These are phyloP conservation scores for Metschnikowia colocasiae DNA, from an alignment of 805 yeast species.

Conservation along the genomic window DNA sequence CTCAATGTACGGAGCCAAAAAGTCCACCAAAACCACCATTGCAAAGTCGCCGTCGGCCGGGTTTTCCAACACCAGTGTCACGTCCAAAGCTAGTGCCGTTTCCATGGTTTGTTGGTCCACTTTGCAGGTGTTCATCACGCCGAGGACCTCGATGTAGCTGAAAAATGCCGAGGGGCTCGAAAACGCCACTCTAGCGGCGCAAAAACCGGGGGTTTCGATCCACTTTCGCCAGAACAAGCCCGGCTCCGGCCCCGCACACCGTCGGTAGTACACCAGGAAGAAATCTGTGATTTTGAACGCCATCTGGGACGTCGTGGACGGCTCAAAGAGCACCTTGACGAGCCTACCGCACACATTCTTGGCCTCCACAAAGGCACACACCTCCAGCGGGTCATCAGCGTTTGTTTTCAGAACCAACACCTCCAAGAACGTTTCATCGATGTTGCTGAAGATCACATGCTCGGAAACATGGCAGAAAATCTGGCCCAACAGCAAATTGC, in stretches of 20 bases:
- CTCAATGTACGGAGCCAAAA: not conserved
- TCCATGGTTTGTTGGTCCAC: not conserved
- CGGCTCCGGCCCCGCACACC: not conserved
- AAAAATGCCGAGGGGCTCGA: not conserved
- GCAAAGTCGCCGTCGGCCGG: not conserved
- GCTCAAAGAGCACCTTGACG: not conserved
- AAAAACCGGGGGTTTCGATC: not conserved
- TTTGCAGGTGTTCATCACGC: not conserved
- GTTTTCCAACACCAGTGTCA: not conserved
- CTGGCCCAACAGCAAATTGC: constrained; percentile 8
- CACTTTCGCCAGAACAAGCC: not conserved
- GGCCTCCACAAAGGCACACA: not conserved
- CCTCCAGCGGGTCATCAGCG: not conserved
- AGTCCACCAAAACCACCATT: not conserved
- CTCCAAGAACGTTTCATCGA: not conserved
- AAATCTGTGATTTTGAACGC: not conserved
- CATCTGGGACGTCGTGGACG: not conserved
- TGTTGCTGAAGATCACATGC: constrained; percentile 2
- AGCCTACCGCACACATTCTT: not conserved
- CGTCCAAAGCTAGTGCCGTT: not conserved
- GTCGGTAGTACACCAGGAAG: not conserved
- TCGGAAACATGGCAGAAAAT: constrained; percentile 9
- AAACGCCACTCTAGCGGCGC: not conserved
- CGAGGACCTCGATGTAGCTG: not conserved
- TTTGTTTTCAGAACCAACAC: not conserved